These are phyloP conservation scores for Hysterangium stoloniferum DNA, from an alignment of 768 basidiomycete genomes.

Conservation along the genomic window DNA sequence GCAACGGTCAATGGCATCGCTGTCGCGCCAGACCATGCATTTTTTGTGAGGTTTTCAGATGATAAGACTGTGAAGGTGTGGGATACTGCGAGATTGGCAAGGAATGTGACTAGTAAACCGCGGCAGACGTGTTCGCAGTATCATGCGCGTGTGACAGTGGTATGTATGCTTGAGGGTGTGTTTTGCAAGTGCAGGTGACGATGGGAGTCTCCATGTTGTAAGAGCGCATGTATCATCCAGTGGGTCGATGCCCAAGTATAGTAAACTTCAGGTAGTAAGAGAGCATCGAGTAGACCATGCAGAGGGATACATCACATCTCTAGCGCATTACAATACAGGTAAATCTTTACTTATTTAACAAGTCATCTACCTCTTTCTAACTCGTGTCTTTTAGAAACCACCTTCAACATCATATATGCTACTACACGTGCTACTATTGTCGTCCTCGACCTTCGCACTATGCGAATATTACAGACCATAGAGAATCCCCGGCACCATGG, in stretches of 20 bases:
- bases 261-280: conserved; percentile 69
- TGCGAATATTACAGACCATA: conserved; percentile 69
- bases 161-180: conserved; percentile 86
- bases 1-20: conserved; percentile 73
- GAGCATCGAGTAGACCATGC: conserved; percentile 67
- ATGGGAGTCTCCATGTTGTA: conserved; percentile 42
- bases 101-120: conserved; percentile 85
- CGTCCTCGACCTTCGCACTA: conserved; percentile 77
- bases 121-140: conserved; percentile 61
- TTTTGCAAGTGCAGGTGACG: conserved; percentile 49
- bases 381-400: conserved; percentile 40
- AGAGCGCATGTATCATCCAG: conserved; percentile 67
- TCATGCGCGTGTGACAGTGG: conserved; percentile 55
- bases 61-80: conserved; percentile 35
- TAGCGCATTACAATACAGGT: conserved; percentile 56
- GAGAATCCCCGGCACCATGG: conserved; percentile 83
- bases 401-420: conserved; percentile 79
- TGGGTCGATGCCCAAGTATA: conserved; percentile 74
- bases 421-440: conserved; percentile 75
- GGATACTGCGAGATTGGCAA: conserved; percentile 76
- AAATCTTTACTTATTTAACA: conserved; percentile 4
- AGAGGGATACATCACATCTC: conserved; percentile 77
- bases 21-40: conserved; percentile 88
- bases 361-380: background rate
- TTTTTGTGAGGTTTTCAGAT: conserved; percentile 48